Percentiles rank a stretch among this genome's conserved stretches.
Conservation (phyloP, 2,329 filamentous ascomycete species). For the Daldinia sp. region DNA sequence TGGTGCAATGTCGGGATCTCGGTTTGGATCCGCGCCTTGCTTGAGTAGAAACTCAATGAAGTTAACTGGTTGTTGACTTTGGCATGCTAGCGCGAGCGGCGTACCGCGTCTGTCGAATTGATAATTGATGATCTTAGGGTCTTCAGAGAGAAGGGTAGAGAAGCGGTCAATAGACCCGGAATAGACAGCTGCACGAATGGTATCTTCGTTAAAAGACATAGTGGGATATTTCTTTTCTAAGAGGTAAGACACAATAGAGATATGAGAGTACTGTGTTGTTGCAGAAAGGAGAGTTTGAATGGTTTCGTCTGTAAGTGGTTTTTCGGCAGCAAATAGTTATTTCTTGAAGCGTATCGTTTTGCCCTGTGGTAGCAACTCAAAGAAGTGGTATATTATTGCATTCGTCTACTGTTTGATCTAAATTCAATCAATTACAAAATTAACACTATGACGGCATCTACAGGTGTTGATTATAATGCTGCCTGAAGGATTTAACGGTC, state of each 20-base stretch:
- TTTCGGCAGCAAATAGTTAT: background rate
- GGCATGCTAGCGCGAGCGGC: slow-evolving; percentile 9
- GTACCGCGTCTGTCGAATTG: slow-evolving; percentile 17
- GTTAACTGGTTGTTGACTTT: slow-evolving; percentile 2
- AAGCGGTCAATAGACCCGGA: slow-evolving; percentile 12
- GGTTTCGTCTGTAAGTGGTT: background rate
- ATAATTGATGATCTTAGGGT: slow-evolving; percentile 10
- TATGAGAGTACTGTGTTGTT: background rate
- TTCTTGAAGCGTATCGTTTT: background rate
- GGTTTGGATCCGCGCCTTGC: slow-evolving; percentile 12
- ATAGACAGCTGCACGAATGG: slow-evolving; percentile 9
- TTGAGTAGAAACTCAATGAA: slow-evolving; percentile 13
- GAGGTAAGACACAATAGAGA: background rate
- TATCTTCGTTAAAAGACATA: slow-evolving; percentile 8
- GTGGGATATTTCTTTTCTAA: background rate
- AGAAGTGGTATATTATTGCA: background rate
- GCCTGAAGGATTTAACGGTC: background rate
- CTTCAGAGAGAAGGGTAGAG: slow-evolving; percentile 9
- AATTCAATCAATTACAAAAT: background rate
- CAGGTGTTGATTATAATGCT: background rate
- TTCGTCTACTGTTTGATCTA: background rate
- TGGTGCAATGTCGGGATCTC: slow-evolving; percentile 9
- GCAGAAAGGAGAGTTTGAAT: background rate
- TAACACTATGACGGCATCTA: no score
- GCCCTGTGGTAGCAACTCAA: background rate